Base-by-base conservation (phyloP, 805 yeast genomes). In the Jamesozyma piceae region DNA sequence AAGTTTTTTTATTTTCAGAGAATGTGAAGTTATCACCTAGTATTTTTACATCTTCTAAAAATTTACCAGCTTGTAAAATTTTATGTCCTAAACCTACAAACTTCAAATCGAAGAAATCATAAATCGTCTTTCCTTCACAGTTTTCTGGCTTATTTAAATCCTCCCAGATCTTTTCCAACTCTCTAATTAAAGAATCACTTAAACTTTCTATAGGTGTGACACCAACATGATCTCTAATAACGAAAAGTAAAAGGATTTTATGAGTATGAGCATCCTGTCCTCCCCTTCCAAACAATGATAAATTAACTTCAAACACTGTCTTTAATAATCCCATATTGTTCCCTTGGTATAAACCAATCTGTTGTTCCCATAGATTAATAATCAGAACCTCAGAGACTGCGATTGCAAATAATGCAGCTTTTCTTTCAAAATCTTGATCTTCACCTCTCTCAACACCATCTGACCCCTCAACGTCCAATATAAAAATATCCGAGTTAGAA, bases 361-460 rank as follows among this genome's bases (percentile, higher is more conserved):
- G 98, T 53, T 86, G 83, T 62, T 92, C 98, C 97, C 97, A 92
- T 57, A 90, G 77, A 62, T 92, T 92, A 35, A 92, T 82, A 47
- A 92, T 87, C 52, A 92, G 70, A 4, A 89, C 79, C 57, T 92
- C 97, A 14, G 92, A 79, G 0, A 96, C 89, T 10, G 97, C 77
- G 47, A 92, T 69, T 0, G 98, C 97, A 68, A 92, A 92, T 35
- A 92, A 67, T 0, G 97, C 97, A 1, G 96, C 89, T 53, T 92
- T 92, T 44, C 98, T 75, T 64, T 92, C 98, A 62, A 92, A 92
- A 64, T 92, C 98, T 64, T 92, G 97, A 63, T 92, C 97, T 55
- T 92, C 98, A 21, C 97, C 97, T 43, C 97, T 75, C 65, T 92
- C 98, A 46, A 96, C 75, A 38, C 98, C 97, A 66, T 92, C 98